Evolutionary conservation across 768 basidiomycete species (phyloP), one percentile per base, ranked within the genome.

Genomic region (Hemileccinum rubropunctum): DNA sequence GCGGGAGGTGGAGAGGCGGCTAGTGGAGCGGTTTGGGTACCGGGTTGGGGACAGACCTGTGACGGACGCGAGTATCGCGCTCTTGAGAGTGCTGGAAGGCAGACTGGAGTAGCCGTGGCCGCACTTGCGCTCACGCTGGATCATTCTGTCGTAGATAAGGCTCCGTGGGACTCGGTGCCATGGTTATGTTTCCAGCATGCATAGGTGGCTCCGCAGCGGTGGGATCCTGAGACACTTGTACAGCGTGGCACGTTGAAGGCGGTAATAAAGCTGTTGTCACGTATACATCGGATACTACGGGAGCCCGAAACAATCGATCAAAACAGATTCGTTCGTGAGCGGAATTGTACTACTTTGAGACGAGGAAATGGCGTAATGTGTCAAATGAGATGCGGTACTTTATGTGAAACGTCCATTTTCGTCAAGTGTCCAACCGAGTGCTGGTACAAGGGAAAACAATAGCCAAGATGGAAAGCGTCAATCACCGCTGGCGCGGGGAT

Each of bases 1-100:
- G 5, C 57, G 58, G 15, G 60, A 66, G 41, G 66, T 76, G 9
- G 64, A 60, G 41, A 35, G 36, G 32, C 65, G 68, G 45, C 37
- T 72, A 33, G 32, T 51, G n/a, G 47, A 36, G 3, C 42, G 41
- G 39, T 59, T 53, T 17, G 50, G 46, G 32, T 70, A 73, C 46
- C 51, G 34, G 9, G 53, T 38, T 4, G 68, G 71, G 17, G 50
- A 61, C 9, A 40, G 58, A 20, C 45, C 39, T 0, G 53, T 48
- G 14, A 67, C 67, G 33, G 63, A 69, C 40, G 56, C 53, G 42
- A 41, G 44, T 33, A 48, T 67, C 3, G 44, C 15, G 26, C 35
- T 63, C 20, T 36, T 69, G 48, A 52, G 55, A 28, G 38, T 3
- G 28, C 55, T 67, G 4, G 64, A 67, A 39, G 41, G 12, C 15